A percentile compares a stretch with the other conserved stretches of the same genome.
Evolutionary conservation across 169 alveolate species (phyloP).

Genomic region (Blepharisma undulans): DNA sequence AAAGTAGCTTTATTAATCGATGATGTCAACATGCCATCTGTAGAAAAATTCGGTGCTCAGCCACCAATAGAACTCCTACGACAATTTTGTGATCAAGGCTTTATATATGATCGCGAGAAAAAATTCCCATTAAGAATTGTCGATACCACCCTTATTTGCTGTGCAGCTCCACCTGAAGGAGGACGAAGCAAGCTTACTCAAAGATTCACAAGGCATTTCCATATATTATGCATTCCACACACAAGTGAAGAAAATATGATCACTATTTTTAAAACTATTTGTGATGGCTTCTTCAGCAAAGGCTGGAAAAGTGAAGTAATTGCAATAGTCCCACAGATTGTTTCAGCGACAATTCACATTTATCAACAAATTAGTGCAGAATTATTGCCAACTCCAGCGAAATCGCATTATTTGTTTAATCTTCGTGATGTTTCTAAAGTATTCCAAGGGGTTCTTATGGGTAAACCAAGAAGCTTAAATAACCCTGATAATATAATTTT

Average conservation of each 20-base stretch:
- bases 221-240: conserved; percentile 79
- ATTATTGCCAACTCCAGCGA: conserved; percentile 86
- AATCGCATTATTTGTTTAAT: conserved; percentile 84
- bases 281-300: conserved; percentile 71
- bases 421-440: conserved; percentile 86
- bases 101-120: conserved; percentile 80
- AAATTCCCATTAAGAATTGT: conserved; percentile 79
- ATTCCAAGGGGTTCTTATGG: conserved; percentile 85
- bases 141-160: conserved; percentile 76
- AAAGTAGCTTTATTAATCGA: conserved; percentile 83
- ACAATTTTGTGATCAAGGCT: conserved; percentile 75
- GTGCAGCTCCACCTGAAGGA: conserved; percentile 94
- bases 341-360: conserved; percentile 80
- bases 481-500: conserved; percentile 66
- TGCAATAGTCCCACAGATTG: conserved; percentile 71
- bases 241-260: conserved; percentile 76
- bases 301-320: conserved; percentile 77
- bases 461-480: conserved; percentile 54
- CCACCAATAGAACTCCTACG: conserved; percentile 86
- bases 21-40: conserved; percentile 89
- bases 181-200: conserved; percentile 86
- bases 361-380: conserved; percentile 70
- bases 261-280: conserved; percentile 76
- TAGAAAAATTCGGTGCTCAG: conserved; percentile 85
- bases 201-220: conserved; percentile 85